Conservation (phyloP, 176 grass and related monocot genomes). For the Juncus inflexus region DNA sequence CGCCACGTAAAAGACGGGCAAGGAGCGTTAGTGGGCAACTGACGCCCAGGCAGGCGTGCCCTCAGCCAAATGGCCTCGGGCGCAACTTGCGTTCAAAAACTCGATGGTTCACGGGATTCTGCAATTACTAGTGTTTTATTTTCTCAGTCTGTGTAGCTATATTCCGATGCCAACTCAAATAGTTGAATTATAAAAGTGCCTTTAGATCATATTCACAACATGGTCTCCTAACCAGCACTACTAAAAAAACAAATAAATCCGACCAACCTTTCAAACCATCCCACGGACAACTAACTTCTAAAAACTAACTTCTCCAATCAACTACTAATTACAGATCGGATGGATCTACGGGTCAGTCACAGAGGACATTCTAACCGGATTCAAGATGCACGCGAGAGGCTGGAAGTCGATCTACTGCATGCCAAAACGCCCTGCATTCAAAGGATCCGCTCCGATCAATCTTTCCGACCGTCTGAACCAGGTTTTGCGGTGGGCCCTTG, state of each 20-base stretch:
- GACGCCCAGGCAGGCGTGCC: too few species aligned
- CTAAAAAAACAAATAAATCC: neutral
- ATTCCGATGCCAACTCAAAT: neutral
- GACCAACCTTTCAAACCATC: neutral
- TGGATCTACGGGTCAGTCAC: constrained; percentile 97
- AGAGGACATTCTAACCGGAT: constrained; percentile 89
- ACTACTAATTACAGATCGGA: constrained; percentile 58
- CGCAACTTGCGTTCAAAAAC: too few species aligned
- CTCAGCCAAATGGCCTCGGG: too few species aligned
- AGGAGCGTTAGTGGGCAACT: too few species aligned
- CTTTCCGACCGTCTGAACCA: constrained; percentile 92
- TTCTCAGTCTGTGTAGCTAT: neutral
- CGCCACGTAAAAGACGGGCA: too few species aligned
- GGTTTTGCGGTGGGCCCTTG: constrained; percentile 87
- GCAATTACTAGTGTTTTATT: neutral
- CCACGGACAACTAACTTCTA: neutral
- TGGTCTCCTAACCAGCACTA: neutral
- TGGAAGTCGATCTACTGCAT: constrained; percentile 92
- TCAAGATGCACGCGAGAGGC: constrained; percentile 92
- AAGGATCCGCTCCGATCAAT: constrained; percentile 87
- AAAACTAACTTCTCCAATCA: neutral
- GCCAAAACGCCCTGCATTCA: constrained; percentile 75
- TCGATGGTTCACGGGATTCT: too few species aligned
- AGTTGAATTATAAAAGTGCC: neutral
- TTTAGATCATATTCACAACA: neutral